Evolutionary conservation across 2,329 filamentous ascomycete species (phyloP), one percentile per base, ranked within the genome.

Genomic region (Calonectria pseudoreteaudii): DNA sequence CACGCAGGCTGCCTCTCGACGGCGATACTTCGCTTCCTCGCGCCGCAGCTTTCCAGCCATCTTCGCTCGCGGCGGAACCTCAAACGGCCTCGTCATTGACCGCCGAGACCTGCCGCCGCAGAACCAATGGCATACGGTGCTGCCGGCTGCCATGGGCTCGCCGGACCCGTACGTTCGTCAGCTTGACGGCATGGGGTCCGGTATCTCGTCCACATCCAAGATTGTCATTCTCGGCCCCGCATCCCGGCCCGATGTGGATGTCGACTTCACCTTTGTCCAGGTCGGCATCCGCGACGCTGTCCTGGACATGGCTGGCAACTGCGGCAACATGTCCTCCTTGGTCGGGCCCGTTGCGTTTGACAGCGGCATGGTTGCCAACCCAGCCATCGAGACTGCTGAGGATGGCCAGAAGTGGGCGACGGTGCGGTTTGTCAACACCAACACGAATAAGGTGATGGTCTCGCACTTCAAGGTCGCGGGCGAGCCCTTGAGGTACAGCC

Each of bases 241-340:
- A 3, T 80, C 83, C 34, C 84, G 86, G 20, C 73, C 82, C 0
- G 88, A 87, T 31, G 88, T 88, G 0, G 90, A 94, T 75, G 86
- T 94, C 16, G 91, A 94, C 73, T 95, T 93, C 80, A 95, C 93
- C 0, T 95, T 95, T 80, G 90, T 93, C 1, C 91, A 92, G 49
- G 86, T 95, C 9, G 93, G 93, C 3, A 89, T 95, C 68, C 89
- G 89, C 67, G 88, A 92, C 77, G 85, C 86, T 6, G 84, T 86
- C 38, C 87, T 95, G 3, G 93, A 95, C 79, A 89, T 91, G 78
- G 91, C 91, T 0, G 91, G 93, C 30, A 95, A 94, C 78, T 95
- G 93, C 80, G 93, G 93, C n/a, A 95, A 95, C 81, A 93, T 95
- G 92, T 91, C 87, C 8, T 88, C 90, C 50, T 88, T 91, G 0